Conservation (phyloP, 495 filamentous ascomycete genomes). For the Podospora australis region DNA sequence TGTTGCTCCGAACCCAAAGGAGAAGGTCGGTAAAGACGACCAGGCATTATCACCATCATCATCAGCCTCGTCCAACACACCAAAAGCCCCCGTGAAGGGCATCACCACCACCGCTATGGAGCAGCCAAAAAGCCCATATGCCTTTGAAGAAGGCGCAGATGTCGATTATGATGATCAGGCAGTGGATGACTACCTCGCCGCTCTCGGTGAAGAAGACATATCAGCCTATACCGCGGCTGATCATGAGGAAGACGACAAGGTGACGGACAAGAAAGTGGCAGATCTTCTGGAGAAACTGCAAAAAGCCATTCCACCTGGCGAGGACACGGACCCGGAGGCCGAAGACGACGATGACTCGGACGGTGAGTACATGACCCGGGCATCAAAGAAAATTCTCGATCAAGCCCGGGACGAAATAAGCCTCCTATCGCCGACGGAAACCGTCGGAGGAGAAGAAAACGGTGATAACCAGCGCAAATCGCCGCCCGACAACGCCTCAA, state of each 20-base stretch:
- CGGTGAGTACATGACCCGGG: slow-evolving; percentile 30
- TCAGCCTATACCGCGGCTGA: slow-evolving; percentile 10
- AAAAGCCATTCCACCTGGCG: neutral
- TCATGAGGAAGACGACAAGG: slow-evolving; percentile 14
- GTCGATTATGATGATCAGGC: slow-evolving; percentile 5
- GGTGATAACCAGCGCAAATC: slow-evolving; percentile 1
- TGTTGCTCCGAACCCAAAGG: slow-evolving; percentile 1
- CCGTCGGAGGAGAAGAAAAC: neutral
- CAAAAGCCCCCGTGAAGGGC: too few relatives aligned
- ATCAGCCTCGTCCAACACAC: neutral
- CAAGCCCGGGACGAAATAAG: slow-evolving; percentile 32
- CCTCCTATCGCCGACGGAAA: neutral
- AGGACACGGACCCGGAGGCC: neutral
- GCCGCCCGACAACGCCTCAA: neutral
- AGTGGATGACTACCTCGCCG: slow-evolving; percentile 10
- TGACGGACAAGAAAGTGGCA: slow-evolving; percentile 22
- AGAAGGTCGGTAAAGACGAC: neutral
- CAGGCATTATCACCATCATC: neutral
- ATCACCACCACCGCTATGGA: too few relatives aligned
- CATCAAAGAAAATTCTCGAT: slow-evolving; percentile 31
- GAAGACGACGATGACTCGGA: slow-evolving; percentile 32
- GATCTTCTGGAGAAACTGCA: slow-evolving; percentile 18
- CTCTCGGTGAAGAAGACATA: slow-evolving; percentile 12
- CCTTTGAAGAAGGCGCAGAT: neutral
- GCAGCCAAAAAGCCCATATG: neutral